phyloP scores from a whole-genome alignment of 805 yeast species.

The Teunomyces stri region DNA sequence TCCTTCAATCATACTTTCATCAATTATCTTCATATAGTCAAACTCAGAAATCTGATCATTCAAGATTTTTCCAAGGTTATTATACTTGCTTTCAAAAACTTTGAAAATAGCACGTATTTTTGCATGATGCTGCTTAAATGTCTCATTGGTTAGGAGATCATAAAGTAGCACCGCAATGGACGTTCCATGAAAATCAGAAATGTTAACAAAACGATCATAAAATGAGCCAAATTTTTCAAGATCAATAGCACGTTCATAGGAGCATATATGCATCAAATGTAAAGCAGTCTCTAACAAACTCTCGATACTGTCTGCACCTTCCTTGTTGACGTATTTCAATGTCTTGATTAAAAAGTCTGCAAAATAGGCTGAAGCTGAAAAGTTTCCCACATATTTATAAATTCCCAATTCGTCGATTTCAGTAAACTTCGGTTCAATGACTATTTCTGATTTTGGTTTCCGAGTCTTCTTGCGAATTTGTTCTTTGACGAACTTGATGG shows the following conservation, averaged over 20 bases:
- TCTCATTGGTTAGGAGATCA: slow-evolving; percentile 38
- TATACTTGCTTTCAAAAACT: slow-evolving; percentile 23
- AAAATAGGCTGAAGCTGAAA: slow-evolving; percentile 54
- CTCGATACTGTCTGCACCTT: slow-evolving; percentile 47
- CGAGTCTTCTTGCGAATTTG: slow-evolving; percentile 39
- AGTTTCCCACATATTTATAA: slow-evolving; percentile 46
- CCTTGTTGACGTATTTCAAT: slow-evolving; percentile 35
- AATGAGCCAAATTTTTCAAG: slow-evolving; percentile 29
- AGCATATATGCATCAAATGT: slow-evolving; percentile 65
- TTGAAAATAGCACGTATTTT: slow-evolving; percentile 57
- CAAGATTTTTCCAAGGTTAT: slow-evolving; percentile 18
- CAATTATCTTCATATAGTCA: slow-evolving; percentile 19
- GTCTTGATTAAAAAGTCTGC: slow-evolving; percentile 51
- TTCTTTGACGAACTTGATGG: slow-evolving; percentile 61
- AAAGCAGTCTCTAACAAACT: slow-evolving; percentile 55
- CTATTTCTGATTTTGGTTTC: slow-evolving; percentile 46
- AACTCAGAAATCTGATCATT: slow-evolving; percentile 21
- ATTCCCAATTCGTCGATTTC: slow-evolving; percentile 28
- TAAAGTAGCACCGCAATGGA: slow-evolving; percentile 40
- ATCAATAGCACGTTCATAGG: slow-evolving; percentile 32
- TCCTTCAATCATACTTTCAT: slow-evolving; percentile 11
- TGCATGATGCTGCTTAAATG: slow-evolving; percentile 44
- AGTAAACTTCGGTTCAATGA: slow-evolving; percentile 53
- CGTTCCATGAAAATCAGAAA: slow-evolving; percentile 28
- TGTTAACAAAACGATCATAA: slow-evolving; percentile 26